A percentile compares a stretch with the other conserved stretches of the same genome.
Conservation (phyloP, 768 basidiomycete genomes). For the Auriscalpium microsporum region DNA sequence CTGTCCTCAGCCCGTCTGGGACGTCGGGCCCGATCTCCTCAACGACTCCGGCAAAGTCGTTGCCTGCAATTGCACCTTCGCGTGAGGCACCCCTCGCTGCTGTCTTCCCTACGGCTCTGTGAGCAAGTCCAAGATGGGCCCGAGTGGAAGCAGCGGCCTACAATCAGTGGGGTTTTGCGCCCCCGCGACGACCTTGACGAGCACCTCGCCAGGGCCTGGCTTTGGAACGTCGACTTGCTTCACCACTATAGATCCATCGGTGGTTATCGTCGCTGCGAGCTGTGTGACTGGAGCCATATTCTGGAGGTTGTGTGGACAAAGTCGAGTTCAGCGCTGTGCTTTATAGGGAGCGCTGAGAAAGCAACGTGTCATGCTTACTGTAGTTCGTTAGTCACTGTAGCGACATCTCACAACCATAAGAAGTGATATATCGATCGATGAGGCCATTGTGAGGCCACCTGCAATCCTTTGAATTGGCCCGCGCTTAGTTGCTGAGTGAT, state of each 20-base stretch:
- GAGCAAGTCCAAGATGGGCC: slow-evolving; percentile 1
- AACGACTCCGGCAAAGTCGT: slow-evolving; percentile 21
- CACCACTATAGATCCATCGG: slow-evolving; percentile 4
- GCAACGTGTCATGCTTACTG: too few species aligned
- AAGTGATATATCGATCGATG: too few species aligned
- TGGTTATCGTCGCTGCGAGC: background rate
- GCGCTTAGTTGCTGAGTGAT: too few species aligned
- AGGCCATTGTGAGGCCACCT: too few species aligned
- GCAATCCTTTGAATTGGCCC: too few species aligned
- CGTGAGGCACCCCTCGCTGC: background rate
- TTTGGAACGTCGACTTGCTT: slow-evolving; percentile 5
- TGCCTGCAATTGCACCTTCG: slow-evolving; percentile 17
- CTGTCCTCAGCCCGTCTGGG: slow-evolving; percentile 3
- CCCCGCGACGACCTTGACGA: slow-evolving; percentile 24
- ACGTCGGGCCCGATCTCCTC: slow-evolving; percentile 16
- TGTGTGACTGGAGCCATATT: slow-evolving; percentile 7
- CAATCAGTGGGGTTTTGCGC: slow-evolving; percentile 21
- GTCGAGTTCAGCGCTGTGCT: too few species aligned
- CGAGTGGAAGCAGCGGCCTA: slow-evolving; percentile 4
- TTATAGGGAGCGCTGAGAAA: too few species aligned
- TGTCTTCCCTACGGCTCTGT: background rate
- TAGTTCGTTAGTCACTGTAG: too few species aligned
- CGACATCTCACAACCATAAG: too few species aligned
- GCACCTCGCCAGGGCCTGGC: slow-evolving; percentile 6
- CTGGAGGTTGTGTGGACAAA: too few species aligned